Base-by-base conservation (phyloP, 2,329 filamentous ascomycete genomes). In the Alternaria sp. region DNA sequence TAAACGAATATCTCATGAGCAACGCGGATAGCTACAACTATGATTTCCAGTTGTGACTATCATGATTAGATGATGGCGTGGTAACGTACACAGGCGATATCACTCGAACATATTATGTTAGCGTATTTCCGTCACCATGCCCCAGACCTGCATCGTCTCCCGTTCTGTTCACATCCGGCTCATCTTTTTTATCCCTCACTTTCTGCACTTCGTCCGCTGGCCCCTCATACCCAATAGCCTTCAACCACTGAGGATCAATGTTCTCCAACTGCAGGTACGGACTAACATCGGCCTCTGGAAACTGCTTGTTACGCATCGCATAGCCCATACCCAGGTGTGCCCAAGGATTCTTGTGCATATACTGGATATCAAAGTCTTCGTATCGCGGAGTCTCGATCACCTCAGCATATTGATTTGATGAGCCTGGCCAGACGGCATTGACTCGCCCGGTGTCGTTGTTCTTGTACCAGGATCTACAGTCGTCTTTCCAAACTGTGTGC, bases 401-500 rank as follows among this genome's bases (percentile, higher is more conserved):
- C 56, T 81, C 68, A 20, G 70, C 74, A 60, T 85, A 86, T 55
- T 86, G 84, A 43, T 86, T 78, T 0, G 80, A 82, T 3, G 78
- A 81, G 3, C 84, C 85, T 0, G 85, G 84, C 80, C 81, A 86
- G 2, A 86, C 74, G 3, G 83, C 74, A 22, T 77, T 77, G 22
- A 79, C 72, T 5, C 74, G 69, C 2, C 74, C 75, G 1, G 75
- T 78, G 0, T 74, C 68, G 30, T 79, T 77, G 67, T 85, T 79
- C 67, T 81, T 81, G 71, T 83, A 84, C 81, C 81, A 83, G 1
- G 68, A 67, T 44, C 81, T 75, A 57, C 82, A 84, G 6, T 79
- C 74, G 25, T 80, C 77, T 57, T 81, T 82, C 81, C 81, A 85
- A 8, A 84, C 82, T 0, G 82, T 84, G 59, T 83, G 79, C 66